These are phyloP conservation scores for Candolleomyces efflorescens DNA, from an alignment of 768 basidiomycete species.

Conservation along the genomic window DNA sequence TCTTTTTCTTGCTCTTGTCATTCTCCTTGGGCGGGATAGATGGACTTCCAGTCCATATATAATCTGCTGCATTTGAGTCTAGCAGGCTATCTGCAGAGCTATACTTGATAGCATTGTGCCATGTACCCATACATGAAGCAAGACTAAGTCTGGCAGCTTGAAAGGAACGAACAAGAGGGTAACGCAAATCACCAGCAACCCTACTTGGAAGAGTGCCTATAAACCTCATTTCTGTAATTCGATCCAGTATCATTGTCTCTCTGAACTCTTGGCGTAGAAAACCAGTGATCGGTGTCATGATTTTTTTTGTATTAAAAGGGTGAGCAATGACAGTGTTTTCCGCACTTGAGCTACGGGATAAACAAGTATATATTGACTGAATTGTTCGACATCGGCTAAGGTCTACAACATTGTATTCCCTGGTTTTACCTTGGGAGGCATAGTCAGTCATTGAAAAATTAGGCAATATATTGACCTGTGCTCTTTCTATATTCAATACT, in stretches of 20 bases:
- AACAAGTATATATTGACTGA: slow-evolving; percentile 26
- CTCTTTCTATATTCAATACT: slow-evolving; percentile 11
- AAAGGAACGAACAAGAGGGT: slow-evolving; percentile 18
- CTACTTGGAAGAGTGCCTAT: slow-evolving; percentile 10
- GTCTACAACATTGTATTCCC: slow-evolving; percentile 22
- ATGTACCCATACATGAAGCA: neutral
- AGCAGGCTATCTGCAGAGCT: neutral
- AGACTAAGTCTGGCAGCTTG: neutral
- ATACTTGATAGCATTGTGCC: neutral
- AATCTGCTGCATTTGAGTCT: neutral
- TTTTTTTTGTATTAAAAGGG: slow-evolving; percentile 18
- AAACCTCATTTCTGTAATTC: slow-evolving; percentile 25
- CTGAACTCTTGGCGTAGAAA: slow-evolving; percentile 29
- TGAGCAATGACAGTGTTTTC: slow-evolving; percentile 22
- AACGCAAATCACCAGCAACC: slow-evolving; percentile 14
- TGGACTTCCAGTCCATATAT: neutral
- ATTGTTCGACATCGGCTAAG: slow-evolving; percentile 18
- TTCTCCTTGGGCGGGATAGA: too few relatives aligned
- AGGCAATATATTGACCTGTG: slow-evolving; percentile 21
- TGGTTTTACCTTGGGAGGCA: slow-evolving; percentile 29
- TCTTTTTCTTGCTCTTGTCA: neutral
- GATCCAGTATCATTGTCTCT: slow-evolving; percentile 31
- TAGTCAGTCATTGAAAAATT: slow-evolving; percentile 34
- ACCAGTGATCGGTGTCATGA: slow-evolving; percentile 22
- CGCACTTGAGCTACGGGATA: slow-evolving; percentile 22